These are phyloP conservation scores for Eucalyptus virginea DNA, from an alignment of 345 rosid genomes.

Conservation along the genomic window DNA sequence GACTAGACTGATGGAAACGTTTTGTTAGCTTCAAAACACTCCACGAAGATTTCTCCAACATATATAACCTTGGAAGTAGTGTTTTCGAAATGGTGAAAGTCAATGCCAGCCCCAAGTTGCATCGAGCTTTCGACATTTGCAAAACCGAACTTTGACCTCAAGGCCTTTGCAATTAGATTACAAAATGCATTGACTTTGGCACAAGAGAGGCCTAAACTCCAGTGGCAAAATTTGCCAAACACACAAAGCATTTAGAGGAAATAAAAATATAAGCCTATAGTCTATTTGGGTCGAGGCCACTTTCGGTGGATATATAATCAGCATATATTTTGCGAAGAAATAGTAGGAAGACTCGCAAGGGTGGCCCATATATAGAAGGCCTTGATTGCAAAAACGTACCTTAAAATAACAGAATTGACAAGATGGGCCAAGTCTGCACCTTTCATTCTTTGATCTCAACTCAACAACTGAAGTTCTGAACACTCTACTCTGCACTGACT, in stretches of 20 bases:
- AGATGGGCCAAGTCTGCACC: not conserved
- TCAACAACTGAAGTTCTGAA: too few species aligned
- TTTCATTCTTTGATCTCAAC: not conserved
- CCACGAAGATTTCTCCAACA: too few species aligned
- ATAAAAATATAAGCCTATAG: not conserved
- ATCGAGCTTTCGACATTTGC: not conserved
- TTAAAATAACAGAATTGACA: not conserved
- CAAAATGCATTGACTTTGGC: not conserved
- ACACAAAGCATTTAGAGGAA: not conserved
- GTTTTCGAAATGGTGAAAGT: not conserved
- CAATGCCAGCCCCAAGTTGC: not conserved
- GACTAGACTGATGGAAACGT: too few species aligned
- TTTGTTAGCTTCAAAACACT: too few species aligned
- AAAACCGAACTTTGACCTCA: not conserved
- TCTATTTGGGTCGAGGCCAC: not conserved
- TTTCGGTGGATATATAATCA: not conserved
- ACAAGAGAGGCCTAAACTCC: not conserved
- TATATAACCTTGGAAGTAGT: not conserved
- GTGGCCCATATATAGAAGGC: not conserved
- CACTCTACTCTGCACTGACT: too few species aligned
- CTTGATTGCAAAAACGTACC: not conserved
- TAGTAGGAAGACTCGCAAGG: not conserved
- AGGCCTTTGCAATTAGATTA: not conserved
- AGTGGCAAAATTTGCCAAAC: not conserved
- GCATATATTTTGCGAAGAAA: not conserved